These are phyloP conservation scores for Ogataea angusta DNA, from an alignment of 805 yeast species.

Conservation along the genomic window DNA sequence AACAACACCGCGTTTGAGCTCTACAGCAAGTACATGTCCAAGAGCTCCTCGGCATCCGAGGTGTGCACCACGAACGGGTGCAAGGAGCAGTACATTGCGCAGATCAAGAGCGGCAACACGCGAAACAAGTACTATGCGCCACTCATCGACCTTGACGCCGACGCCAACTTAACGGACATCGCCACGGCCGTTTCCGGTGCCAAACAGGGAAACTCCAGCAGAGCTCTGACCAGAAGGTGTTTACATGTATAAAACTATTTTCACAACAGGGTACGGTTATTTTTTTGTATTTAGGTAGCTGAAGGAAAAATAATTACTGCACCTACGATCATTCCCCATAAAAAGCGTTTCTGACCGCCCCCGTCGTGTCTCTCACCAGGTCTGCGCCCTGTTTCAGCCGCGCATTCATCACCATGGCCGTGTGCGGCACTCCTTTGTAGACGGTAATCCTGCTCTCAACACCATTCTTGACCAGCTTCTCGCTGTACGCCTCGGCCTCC, in stretches of 20 bases:
- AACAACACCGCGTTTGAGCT: conserved; percentile 2
- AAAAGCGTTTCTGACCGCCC: conserved; percentile 6
- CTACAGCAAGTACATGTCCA: conserved; percentile 1
- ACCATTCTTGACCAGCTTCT: conserved; percentile 37
- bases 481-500: conserved; percentile 43
- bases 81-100: conserved; percentile 1
- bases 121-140: conserved; percentile 2
- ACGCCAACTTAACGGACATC: not conserved
- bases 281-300: too few relatives aligned
- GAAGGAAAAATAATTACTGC: too few relatives aligned
- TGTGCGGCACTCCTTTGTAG: conserved; percentile 45
- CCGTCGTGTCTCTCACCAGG: conserved; percentile 5
- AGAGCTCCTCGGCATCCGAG: not conserved
- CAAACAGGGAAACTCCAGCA: not conserved
- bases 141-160: not conserved
- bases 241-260: too few relatives aligned
- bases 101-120: conserved; percentile 2
- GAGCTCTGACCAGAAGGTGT: not conserved
- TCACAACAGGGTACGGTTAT: too few relatives aligned
- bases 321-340: not conserved
- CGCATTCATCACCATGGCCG: conserved; percentile 49
- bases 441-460: conserved; percentile 32
- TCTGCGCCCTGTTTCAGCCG: conserved; percentile 15
- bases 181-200: conserved; percentile 1
- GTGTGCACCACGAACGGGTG: conserved; percentile 1